Evolutionary conservation across 2,329 filamentous ascomycete genomes (phyloP).

Genomic region (Dothideomycetidae sp.): DNA sequence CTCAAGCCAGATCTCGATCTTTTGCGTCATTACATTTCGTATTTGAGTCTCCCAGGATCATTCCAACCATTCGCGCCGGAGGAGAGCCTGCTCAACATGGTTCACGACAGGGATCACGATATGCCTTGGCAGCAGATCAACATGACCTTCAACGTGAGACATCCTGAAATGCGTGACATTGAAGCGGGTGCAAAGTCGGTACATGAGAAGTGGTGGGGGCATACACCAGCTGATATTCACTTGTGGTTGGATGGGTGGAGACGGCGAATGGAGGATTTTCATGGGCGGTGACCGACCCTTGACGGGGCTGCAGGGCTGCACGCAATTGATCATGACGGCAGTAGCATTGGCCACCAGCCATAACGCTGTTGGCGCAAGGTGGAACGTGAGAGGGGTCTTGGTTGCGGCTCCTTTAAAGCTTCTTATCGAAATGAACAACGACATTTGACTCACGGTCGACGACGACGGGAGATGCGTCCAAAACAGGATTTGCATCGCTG

Average conservation of each 20-base stretch:
- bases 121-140: slow-evolving; percentile 28
- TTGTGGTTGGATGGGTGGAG: slow-evolving; percentile 20
- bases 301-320: no score
- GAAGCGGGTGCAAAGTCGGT: slow-evolving; percentile 23
- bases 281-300: no score
- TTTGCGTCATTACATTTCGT: slow-evolving; percentile 21
- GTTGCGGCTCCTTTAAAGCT: no score
- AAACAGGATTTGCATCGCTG: no score
- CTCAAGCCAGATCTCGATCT: slow-evolving; percentile 17
- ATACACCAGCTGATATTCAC: slow-evolving; percentile 20
- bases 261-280: slow-evolving; percentile 26
- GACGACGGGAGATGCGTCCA: no score
- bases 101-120: slow-evolving; percentile 23
- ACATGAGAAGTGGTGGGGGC: slow-evolving; percentile 29
- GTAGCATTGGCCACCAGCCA: no score
- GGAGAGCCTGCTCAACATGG: slow-evolving; percentile 25
- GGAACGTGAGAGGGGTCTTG: no score
- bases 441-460: no score
- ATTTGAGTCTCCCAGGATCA: slow-evolving; percentile 17
- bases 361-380: no score
- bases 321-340: no score
- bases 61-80: slow-evolving; percentile 23
- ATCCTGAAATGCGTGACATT: slow-evolving; percentile 23
- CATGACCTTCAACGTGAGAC: slow-evolving; percentile 27
- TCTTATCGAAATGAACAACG: no score